A percentile compares a stretch with the other conserved stretches of the same genome.
These are phyloP conservation scores for Immersiella caudata DNA, from an alignment of 495 filamentous ascomycete species.

Conservation along the genomic window DNA sequence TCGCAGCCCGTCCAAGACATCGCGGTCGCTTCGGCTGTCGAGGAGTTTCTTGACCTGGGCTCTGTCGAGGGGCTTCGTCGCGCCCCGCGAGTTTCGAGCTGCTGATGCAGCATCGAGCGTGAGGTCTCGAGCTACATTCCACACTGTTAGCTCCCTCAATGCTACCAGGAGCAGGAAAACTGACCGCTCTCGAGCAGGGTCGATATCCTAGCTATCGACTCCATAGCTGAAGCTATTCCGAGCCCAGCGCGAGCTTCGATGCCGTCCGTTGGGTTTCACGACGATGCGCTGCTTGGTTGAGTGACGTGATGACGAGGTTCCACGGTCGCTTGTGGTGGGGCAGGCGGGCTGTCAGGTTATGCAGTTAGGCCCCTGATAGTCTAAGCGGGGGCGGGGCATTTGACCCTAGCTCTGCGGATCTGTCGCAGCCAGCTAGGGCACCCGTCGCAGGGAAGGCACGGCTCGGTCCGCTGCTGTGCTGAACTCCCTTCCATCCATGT, in stretches of 20 bases:
- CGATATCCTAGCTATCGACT: constrained; percentile 94
- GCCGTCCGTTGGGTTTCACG: constrained; percentile 2
- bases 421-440: neutral
- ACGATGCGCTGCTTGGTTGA: constrained; percentile 24
- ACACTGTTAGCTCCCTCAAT: constrained; percentile 8
- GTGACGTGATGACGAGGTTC: constrained; percentile 42
- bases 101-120: constrained; percentile 94
- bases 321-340: constrained; percentile 28
- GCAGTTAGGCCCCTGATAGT: constrained; percentile 31
- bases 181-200: constrained; percentile 89
- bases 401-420: neutral
- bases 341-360: constrained; percentile 13
- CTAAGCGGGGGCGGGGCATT: constrained; percentile 17
- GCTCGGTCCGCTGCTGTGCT: constrained; percentile 24
- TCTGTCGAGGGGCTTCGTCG: constrained; percentile 54
- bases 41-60: constrained; percentile 88
- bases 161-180: constrained; percentile 17
- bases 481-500: neutral
- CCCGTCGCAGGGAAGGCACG: constrained; percentile 16
- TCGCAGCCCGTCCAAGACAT: constrained; percentile 88
- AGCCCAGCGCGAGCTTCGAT: neutral
- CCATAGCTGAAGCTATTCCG: constrained; percentile 55
- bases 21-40: constrained; percentile 90
- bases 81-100: constrained; percentile 58
- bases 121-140: constrained; percentile 77